Evolutionary conservation across 2,329 filamentous ascomycete genomes (phyloP).

Genomic region (Lecanicillium sp.): DNA sequence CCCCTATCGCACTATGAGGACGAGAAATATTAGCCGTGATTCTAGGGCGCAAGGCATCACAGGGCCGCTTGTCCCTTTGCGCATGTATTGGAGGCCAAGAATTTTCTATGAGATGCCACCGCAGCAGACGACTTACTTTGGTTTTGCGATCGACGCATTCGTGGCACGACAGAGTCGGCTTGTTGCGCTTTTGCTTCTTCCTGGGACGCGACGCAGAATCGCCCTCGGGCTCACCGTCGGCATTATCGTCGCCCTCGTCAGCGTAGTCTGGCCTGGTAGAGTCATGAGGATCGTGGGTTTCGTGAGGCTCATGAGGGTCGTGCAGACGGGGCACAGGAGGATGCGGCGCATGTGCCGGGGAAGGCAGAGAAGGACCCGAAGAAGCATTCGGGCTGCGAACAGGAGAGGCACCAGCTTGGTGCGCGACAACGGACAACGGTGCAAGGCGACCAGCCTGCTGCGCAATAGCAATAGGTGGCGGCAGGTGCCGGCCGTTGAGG

Average conservation of each 20-base stretch:
- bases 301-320: no score
- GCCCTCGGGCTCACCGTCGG: constrained; percentile 23
- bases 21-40: constrained; percentile 3
- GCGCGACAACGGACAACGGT: constrained; percentile 4
- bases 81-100: no score
- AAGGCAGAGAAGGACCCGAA: not conserved
- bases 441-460: constrained; percentile 8
- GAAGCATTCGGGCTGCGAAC: not conserved
- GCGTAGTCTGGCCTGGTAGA: constrained; percentile 4
- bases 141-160: constrained; percentile 79
- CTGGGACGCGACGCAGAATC: constrained; percentile 22
- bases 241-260: constrained; percentile 6
- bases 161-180: constrained; percentile 69
- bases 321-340: constrained; percentile 3
- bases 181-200: constrained; percentile 79
- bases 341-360: constrained; percentile 1
- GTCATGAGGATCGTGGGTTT: no score
- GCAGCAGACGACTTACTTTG: constrained; percentile 50
- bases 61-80: no score
- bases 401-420: no score
- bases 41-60: no score
- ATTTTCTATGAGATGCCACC: no score
- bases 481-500: constrained; percentile 8
- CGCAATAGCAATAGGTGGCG: constrained; percentile 7
- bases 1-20: constrained; percentile 67